These are phyloP conservation scores for Handroanthus guayacan DNA, from an alignment of 257 asterid species.

Conservation along the genomic window DNA sequence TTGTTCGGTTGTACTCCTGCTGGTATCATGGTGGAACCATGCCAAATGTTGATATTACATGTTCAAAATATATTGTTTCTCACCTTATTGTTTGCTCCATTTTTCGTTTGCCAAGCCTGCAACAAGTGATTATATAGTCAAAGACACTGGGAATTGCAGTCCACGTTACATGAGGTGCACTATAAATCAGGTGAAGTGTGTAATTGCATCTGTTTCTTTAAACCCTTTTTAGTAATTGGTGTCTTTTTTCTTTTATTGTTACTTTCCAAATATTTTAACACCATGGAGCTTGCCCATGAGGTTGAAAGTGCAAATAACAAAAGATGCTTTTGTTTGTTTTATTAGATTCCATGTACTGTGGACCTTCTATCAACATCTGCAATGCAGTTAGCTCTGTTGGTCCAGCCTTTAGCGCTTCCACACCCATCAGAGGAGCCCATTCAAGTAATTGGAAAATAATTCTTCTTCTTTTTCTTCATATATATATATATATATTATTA, in stretches of 20 bases:
- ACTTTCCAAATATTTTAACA: slow-evolving; percentile 4
- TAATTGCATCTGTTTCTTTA: slow-evolving; percentile 28
- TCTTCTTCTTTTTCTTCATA: slow-evolving; percentile 4
- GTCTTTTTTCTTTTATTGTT: not conserved
- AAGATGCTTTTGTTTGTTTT: slow-evolving; percentile 36
- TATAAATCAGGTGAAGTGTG: slow-evolving; percentile 76
- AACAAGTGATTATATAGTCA: slow-evolving; percentile 89
- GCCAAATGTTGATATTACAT: slow-evolving; percentile 23
- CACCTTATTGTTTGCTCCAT: slow-evolving; percentile 33
- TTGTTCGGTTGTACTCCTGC: slow-evolving; percentile 25
- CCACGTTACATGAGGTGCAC: slow-evolving; percentile 99
- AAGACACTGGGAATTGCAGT: slow-evolving; percentile 97
- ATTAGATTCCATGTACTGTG: slow-evolving; percentile 90
- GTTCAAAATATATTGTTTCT: slow-evolving; percentile 11
- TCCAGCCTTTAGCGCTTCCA: slow-evolving; percentile 97
- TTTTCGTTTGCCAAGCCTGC: slow-evolving; percentile 76
- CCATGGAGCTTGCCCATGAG: slow-evolving; percentile 24
- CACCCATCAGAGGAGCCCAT: slow-evolving; percentile 98
- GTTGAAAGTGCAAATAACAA: slow-evolving; percentile 38
- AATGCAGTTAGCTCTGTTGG: slow-evolving; percentile 94
- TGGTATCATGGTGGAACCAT: slow-evolving; percentile 22
- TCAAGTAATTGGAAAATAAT: slow-evolving; percentile 63
- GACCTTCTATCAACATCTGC: slow-evolving; percentile 96
- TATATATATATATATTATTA: too few species aligned
- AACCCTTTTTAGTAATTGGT: not conserved